Base-by-base conservation (phyloP, 495 filamentous ascomycete species). In the Aspergillus conjunctus region DNA sequence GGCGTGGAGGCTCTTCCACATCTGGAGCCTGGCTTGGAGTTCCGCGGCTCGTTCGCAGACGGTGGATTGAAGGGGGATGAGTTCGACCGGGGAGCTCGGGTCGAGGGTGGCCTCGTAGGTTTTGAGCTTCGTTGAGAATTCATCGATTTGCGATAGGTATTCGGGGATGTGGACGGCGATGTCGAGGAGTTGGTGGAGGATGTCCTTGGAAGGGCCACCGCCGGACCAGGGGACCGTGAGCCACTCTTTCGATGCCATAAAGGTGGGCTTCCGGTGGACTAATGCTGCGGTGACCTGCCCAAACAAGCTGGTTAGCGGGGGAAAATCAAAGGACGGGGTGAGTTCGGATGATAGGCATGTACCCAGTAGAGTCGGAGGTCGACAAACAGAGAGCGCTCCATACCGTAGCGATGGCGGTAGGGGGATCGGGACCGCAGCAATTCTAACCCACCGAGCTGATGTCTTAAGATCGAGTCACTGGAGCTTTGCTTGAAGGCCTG, bases 311-410 rank as follows among this genome's bases (percentile, higher is more conserved):
- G 30, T 46, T 9, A 54, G 41, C n/a, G 1, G 15, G 20, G 7
- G 17, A 31, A 14, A 4, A 12, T 8, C 8, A 2, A 33, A 17
- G 31, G 8, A 22, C 1, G 18, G 14, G 6, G 30, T 10, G 26
- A 18, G 32, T 10, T 18, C 33, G 39, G 39, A 9, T 12, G 15
- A 51, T 7, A 41, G 0, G 31, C n/a, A 20, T 62, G 22, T 63
- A 71, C 68, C 68, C 68, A 71, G 43, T 68, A 71, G 21, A 68
- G 54, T 15, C 68, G 63, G 21, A 71, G 57, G 46, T 71, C 68
- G 14, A 71, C 64, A 54, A 63, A 71, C n/a, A 71, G 45, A 1
- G 68, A 71, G 32, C 64, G 63, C 30, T 71, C 68, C 34, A 71
- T 49, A 1, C 68, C 66, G 48, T 62, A 60, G 11, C 68, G 66